Conservation (phyloP, 768 basidiomycete genomes). For the Kwoniella botswanensis region DNA sequence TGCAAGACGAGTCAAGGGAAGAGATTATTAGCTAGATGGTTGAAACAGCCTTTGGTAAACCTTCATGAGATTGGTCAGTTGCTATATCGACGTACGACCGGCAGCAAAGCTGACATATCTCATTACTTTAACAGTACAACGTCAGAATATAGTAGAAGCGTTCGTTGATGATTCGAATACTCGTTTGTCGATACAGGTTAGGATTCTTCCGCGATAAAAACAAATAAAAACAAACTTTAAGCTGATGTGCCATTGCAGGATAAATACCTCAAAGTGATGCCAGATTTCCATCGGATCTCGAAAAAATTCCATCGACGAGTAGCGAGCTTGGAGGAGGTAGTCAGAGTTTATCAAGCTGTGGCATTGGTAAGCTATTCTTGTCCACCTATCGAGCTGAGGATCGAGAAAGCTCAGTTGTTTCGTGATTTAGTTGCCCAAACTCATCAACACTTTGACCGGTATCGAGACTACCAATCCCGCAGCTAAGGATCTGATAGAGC, state of each 20-base stretch:
- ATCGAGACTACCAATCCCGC: conserved; percentile 61
- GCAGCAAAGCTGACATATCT: no score
- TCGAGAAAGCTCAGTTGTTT: no score
- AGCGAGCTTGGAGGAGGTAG: conserved; percentile 90
- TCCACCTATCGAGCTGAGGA: no score
- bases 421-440: conserved; percentile 68
- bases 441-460: conserved; percentile 70
- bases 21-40: conserved; percentile 83
- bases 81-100: not conserved
- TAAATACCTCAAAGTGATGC: conserved; percentile 85
- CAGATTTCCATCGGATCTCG: conserved; percentile 87
- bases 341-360: conserved; percentile 92
- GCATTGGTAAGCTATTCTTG: conserved; percentile 65
- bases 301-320: conserved; percentile 86
- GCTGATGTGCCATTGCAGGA: conserved; percentile 63
- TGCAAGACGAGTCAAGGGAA: conserved; percentile 97
- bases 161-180: conserved; percentile 75
- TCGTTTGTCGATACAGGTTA: conserved; percentile 74
- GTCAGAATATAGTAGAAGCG: conserved; percentile 84
- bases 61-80: conserved; percentile 85
- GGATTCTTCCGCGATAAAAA: conserved; percentile 23
- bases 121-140: conserved; percentile 65
- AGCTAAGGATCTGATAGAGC: conserved; percentile 67
- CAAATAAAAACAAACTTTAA: not conserved
- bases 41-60: conserved; percentile 95